Evolutionary conservation across 1,284 basidiomycete species (phyloP), one percentile per base, ranked within the genome.

Genomic region (Cryptococcus sp.): DNA sequence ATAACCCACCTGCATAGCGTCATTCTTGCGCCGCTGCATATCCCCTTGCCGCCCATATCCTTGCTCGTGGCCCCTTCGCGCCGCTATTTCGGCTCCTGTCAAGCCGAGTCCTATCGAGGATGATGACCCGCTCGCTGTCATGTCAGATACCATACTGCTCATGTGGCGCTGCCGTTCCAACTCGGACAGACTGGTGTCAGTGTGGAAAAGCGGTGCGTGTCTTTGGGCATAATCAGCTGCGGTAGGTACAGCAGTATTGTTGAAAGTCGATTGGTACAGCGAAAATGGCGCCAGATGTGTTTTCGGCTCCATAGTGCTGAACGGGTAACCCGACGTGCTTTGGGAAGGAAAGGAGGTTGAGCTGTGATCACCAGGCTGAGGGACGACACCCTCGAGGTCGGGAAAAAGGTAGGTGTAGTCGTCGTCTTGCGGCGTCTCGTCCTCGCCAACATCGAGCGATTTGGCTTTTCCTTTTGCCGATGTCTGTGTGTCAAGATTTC

Each of bases 1-100:
- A 34, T 19, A 49, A 62, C 61, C 54, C 52, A 69, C 68, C 61
- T 71, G 71, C 56, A 75, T 64, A 2, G 73, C 67, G 54, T 75
- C 74, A 22, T 64, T 64, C 56, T 71, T 75, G 40, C 66, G 54
- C 70, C 4, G 55, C 51, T 48, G 66, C 60, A 54, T 66, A 58
- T 47, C 64, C 59, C 44, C 65, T 57, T 54, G 74, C 62, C n/a
- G 52, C 63, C 50, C 62, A 54, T 25, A 65, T 64, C 40, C 63
- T 37, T 72, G 65, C 53, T 72, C 68, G 23, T 68, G 57, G 40
- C 58, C 55, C 22, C 59, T 57, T 26, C 71, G 61, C 57, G 67
- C 68, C 39, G 66, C 67, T n/a, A 74, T 59, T 50, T 74, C 67
- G 6, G 56, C 61, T 2, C 58, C 55, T 3, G 65, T 69, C 63